Conservation (phyloP, 371 early-diverging fungal genomes). For the Mucor racemosus region DNA sequence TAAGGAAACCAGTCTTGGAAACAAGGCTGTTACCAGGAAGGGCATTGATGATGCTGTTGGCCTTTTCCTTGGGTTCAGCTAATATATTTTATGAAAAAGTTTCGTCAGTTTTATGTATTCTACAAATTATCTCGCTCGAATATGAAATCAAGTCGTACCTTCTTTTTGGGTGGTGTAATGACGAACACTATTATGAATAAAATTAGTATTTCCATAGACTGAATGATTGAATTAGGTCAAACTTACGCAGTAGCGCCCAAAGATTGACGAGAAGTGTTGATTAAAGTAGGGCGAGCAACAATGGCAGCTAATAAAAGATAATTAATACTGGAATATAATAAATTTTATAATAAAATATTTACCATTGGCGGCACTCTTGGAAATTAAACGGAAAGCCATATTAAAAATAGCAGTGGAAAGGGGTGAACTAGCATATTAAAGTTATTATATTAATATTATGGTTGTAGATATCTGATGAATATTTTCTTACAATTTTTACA, state of each 20-base stretch:
- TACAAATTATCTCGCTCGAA: neutral
- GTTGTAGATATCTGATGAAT: neutral
- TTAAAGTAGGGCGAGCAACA: conserved; percentile 31
- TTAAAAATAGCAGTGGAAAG: conserved; percentile 9
- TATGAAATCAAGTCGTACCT: conserved; percentile 15
- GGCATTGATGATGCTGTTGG: conserved; percentile 85
- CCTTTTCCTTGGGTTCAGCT: conserved; percentile 71
- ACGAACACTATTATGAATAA: conserved; percentile 20
- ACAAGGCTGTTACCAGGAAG: conserved; percentile 91
- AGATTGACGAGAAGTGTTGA: conserved; percentile 30
- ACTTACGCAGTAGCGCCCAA: conserved; percentile 40
- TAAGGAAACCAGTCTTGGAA: conserved; percentile 90
- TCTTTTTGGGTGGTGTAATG: conserved; percentile 35
- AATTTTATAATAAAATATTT: neutral
- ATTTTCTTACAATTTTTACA: conserved; percentile 15
- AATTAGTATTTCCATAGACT: neutral
- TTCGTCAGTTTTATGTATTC: neutral
- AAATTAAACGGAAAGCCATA: conserved; percentile 41
- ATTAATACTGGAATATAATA: too few species aligned
- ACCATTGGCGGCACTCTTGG: conserved; percentile 38
- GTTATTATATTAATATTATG: neutral
- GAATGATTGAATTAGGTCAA: neutral
- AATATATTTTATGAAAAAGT: conserved; percentile 2
- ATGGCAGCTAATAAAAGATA: conserved; percentile 26
- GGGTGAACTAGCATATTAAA: neutral